Evolutionary conservation across 257 asterid genomes (phyloP).

Genomic region (Solanum arcanum): DNA sequence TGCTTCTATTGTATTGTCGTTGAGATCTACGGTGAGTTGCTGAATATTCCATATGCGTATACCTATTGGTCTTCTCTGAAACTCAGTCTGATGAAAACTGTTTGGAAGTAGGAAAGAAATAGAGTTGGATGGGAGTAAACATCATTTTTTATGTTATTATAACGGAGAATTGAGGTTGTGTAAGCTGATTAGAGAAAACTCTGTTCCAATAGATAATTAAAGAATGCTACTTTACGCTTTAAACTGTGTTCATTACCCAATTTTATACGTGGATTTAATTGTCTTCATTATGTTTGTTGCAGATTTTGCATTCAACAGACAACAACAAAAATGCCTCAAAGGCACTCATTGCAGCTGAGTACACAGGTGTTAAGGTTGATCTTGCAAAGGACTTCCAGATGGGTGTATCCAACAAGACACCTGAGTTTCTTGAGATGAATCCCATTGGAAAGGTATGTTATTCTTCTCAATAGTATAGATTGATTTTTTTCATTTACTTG

Average conservation of each 20-base stretch:
- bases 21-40: background rate
- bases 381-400: conserved; percentile 43
- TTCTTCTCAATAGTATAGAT: background rate
- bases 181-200: background rate
- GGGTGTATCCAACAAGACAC: conserved; percentile 76
- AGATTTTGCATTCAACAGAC: conserved; percentile 42
- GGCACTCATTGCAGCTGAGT: conserved; percentile 53
- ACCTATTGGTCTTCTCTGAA: background rate
- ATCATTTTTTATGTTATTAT: background rate
- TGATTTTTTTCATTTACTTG: background rate
- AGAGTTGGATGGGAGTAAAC: background rate
- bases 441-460: conserved; percentile 51
- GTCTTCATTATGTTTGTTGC: background rate
- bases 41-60: background rate
- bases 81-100: background rate
- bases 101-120: background rate
- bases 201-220: background rate
- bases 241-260: background rate
- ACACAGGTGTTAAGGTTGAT: conserved; percentile 48
- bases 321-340: conserved; percentile 52
- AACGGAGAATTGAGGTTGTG: background rate
- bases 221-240: background rate
- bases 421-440: conserved; percentile 75
- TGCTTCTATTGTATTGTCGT: background rate
- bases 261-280: background rate